Conservation (phyloP, 2,329 filamentous ascomycete genomes). For the Seiridium cupressi region DNA sequence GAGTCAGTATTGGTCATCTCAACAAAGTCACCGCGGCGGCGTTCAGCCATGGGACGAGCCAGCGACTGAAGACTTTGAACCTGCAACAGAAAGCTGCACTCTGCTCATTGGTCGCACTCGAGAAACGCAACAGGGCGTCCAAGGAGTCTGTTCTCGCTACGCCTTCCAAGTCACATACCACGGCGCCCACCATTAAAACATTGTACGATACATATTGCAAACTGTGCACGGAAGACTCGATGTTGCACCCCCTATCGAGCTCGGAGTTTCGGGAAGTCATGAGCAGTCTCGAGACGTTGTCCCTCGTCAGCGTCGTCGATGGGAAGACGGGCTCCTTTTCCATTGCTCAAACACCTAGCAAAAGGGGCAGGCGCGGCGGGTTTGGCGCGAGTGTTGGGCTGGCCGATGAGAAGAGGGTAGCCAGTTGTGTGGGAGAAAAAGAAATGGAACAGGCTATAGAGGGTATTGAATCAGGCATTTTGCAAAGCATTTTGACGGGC, state of each 20-base stretch:
- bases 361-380: slow-evolving; percentile 58
- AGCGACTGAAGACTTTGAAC: slow-evolving; percentile 84
- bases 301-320: slow-evolving; percentile 70
- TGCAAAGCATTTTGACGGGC: slow-evolving; percentile 61
- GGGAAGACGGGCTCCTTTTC: slow-evolving; percentile 68
- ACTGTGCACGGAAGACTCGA: slow-evolving; percentile 82
- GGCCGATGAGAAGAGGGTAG: slow-evolving; percentile 73
- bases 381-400: slow-evolving; percentile 44
- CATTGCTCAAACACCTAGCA: slow-evolving; percentile 67
- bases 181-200: slow-evolving; percentile 77
- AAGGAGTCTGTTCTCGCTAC: slow-evolving; percentile 41
- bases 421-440: slow-evolving; percentile 75
- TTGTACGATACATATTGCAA: slow-evolving; percentile 81
- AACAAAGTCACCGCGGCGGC: slow-evolving; percentile 87
- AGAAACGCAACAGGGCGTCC: slow-evolving; percentile 65
- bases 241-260: slow-evolving; percentile 83
- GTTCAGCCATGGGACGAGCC: slow-evolving; percentile 84
- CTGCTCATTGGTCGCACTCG: slow-evolving; percentile 84
- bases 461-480: slow-evolving; percentile 58
- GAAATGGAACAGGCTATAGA: slow-evolving; percentile 73
- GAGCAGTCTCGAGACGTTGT: slow-evolving; percentile 83
- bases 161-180: slow-evolving; percentile 58
- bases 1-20: slow-evolving; percentile 85
- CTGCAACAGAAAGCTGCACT: slow-evolving; percentile 95
- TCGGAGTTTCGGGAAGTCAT: slow-evolving; percentile 95